Conservation (phyloP, 352 stramenopile genomes). For the Globisporangium paroecandrum region DNA sequence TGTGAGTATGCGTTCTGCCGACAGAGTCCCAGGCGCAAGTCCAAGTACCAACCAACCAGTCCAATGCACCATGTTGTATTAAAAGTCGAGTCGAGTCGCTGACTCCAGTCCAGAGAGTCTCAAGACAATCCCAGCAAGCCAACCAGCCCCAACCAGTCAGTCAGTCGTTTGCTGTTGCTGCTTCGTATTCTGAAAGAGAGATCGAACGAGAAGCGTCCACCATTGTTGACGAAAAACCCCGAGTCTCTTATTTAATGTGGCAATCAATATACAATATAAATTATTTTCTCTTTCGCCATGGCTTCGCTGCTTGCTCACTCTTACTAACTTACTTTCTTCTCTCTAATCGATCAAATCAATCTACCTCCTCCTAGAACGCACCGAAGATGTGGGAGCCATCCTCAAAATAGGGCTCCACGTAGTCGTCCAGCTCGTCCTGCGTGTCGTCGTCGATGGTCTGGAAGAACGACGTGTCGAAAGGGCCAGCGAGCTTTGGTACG, state of each 20-base stretch:
- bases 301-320: neutral
- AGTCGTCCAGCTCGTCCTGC: constrained; percentile 49
- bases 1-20: neutral
- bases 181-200: neutral
- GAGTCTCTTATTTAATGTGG: constrained; percentile 3
- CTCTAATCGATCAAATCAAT: constrained; percentile 1
- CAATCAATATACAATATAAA: constrained; percentile 21
- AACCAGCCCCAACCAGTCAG: neutral
- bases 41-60: neutral
- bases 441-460: constrained; percentile 49
- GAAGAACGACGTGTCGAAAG: constrained; percentile 75
- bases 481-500: constrained; percentile 51
- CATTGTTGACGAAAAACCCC: neutral
- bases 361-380: constrained; percentile 31
- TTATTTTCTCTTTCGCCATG: constrained; percentile 6
- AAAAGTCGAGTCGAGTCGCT: neutral
- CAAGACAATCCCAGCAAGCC: neutral
- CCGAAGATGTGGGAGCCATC: constrained; percentile 67
- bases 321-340: neutral
- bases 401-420: constrained; percentile 57
- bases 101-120: neutral
- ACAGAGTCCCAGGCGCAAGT: neutral
- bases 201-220: neutral
- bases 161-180: neutral
- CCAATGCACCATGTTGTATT: neutral